These are phyloP conservation scores for Cryphonectria japonica DNA, from an alignment of 2,329 filamentous ascomycete species.

Conservation along the genomic window DNA sequence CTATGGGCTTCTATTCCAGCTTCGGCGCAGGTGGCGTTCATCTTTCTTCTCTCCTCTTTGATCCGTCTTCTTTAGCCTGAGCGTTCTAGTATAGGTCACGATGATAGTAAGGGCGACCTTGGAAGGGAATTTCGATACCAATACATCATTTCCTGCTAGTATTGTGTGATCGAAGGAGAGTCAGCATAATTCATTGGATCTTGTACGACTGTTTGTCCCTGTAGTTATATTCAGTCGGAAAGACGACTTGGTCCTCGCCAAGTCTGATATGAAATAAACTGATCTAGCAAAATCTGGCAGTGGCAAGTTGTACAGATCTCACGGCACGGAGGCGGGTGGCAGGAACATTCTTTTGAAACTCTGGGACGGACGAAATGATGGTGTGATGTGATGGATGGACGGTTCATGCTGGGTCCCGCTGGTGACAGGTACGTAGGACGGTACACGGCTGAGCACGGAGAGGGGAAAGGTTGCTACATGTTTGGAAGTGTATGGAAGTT, in stretches of 20 bases:
- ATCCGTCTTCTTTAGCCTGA: too few species aligned
- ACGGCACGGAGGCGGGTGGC: neutral
- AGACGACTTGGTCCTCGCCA: too few species aligned
- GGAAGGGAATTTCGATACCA: neutral
- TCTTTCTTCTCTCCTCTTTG: neutral
- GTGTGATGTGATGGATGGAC: neutral
- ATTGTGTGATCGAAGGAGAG: too few species aligned
- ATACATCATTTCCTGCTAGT: neutral
- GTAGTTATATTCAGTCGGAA: too few species aligned
- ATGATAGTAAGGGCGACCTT: neutral
- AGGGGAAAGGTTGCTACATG: too few species aligned
- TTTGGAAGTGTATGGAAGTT: too few species aligned
- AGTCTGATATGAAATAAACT: neutral
- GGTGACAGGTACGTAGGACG: neutral
- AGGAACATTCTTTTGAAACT: neutral
- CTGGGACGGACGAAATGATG: neutral
- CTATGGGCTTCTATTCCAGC: neutral
- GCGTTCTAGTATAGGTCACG: neutral
- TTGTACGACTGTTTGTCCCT: too few species aligned
- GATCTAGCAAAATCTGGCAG: neutral
- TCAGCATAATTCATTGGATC: too few species aligned
- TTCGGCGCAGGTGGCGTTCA: conserved; percentile 17
- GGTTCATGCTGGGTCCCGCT: neutral
- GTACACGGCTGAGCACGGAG: too few species aligned
- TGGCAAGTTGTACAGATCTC: neutral